Base-by-base conservation (phyloP, 2,329 filamentous ascomycete genomes). In the Ascochyta koolunga region DNA sequence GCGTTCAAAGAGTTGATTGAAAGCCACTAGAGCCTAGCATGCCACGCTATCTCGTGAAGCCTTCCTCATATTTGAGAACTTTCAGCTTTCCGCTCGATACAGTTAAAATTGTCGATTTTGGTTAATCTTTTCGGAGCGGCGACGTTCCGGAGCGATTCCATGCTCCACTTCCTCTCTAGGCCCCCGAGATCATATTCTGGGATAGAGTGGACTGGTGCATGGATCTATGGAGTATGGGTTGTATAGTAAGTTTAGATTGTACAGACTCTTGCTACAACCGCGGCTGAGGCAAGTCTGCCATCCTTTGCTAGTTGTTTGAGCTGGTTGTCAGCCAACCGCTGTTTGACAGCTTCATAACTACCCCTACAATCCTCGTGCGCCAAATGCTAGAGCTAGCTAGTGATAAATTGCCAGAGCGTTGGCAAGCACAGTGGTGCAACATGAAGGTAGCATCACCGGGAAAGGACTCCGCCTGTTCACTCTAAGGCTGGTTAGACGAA, bases 191-290 rank as follows among this genome's bases (percentile, higher is more conserved):
- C 45, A 66, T 79, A 22, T 76, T 78, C 47, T 33, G 62, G 38
- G 73, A 77, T 24, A 49, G 41, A 9, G 49, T 74, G 39, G 70
- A 77, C 61, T 58, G 73, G 62, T 67, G 62, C 42, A 66, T 77
- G 5, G 73, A 78, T 45, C 53, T 77, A 13, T 78, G 73, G 75
- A 72, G 72, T 55, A 63, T 72, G 61, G 75, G 68, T 2, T 77
- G 70, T 38, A 64, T 74, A 54, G 73, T 77, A 52, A 47, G 69
- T 70, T 7, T 21, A 25, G 32, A 7, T 36, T 10, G n/a, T n/a
- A 24, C 3, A n/a, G 8, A 9, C 18, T 18, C n/a, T n/a, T n/a
- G n/a, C n/a, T n/a, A n/a, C 27, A 31, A 11, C n/a, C 5, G 27
- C n/a, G n/a, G n/a, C n/a, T n/a, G n/a, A n/a, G n/a, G n/a, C n/a